Base-by-base conservation (phyloP, 2,329 filamentous ascomycete genomes). In the Acarospora socialis region DNA sequence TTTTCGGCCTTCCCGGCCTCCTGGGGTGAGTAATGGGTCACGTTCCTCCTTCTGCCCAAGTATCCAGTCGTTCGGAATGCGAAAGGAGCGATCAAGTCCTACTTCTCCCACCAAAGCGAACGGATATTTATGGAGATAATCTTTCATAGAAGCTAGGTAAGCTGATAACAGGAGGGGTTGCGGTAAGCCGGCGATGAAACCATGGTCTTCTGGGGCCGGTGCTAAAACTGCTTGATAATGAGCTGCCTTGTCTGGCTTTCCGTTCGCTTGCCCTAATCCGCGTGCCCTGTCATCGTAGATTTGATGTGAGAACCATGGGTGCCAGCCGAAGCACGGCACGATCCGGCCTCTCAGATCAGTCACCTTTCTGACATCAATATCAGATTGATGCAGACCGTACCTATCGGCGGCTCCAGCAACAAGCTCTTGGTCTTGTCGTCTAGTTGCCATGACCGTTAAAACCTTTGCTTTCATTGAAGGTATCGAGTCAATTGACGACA, bases 281-380 rank as follows among this genome's bases (percentile, higher is more conserved):
- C 21, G 17, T 7, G 35, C 29, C 12, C 33, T 38, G 32, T 70
- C 58, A 41, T 63, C 56, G 42, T 64, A 61, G 46, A 77, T 65
- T 38, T 73, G 68, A 46, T 77, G 64, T 0, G 72, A 70, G 47
- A 77, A 77, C 73, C 73, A 77, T 1, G 73, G 73, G 50, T 77
- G 73, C 73, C 73, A 77, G 21, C 73, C 73, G 47, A 77, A 77
- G 30, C 67, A 69, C 0, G 73, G 73, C 0, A 77, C 45, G 16
- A 77, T 53, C 35, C 59, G 62, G 24, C 48, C 49, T 52, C 28
- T 33, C 18, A 13, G 8, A 3, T 41, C 37, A 4, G 35, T 29
- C 14, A 42, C 9, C 8, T 13, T 28, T 7, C 20, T 34, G 15
- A 19, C 41, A n/a, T 30, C 32, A 13, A 29, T 38, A 22, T 8